phyloP scores from a whole-genome alignment of 2,329 filamentous ascomycete species.

The Fusarium sp. region DNA sequence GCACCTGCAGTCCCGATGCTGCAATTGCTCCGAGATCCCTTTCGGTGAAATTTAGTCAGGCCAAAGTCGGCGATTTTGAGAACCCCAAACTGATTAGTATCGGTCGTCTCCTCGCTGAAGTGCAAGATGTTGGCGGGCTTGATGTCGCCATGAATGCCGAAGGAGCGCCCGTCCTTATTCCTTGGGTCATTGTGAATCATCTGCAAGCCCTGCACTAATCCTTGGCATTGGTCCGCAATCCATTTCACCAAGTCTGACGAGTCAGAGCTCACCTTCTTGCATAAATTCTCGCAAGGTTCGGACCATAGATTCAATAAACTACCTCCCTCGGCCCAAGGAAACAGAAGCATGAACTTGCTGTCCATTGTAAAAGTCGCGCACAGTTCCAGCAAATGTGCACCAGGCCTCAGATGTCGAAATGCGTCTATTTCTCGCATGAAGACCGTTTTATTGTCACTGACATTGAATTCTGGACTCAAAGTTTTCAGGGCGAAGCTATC shows the following conservation, averaged over 20 bases:
- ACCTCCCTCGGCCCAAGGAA: background rate
- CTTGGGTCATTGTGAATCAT: background rate
- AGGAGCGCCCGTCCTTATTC: constrained; percentile 2
- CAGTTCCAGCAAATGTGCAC: background rate
- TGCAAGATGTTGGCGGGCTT: constrained; percentile 38
- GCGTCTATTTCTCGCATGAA: background rate
- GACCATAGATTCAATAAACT: background rate
- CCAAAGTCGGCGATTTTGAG: constrained; percentile 31
- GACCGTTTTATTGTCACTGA: background rate
- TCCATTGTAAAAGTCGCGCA: background rate
- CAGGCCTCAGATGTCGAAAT: background rate
- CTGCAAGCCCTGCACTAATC: background rate
- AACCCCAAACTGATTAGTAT: background rate
- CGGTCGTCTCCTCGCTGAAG: constrained; percentile 5
- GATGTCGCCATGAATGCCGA: constrained; percentile 35
- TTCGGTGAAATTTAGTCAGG: constrained; percentile 3
- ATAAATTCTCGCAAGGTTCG: too few relatives aligned
- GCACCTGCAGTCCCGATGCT: background rate
- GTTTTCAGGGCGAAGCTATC: background rate
- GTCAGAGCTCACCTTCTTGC: background rate
- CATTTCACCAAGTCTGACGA: background rate
- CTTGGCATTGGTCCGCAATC: background rate
- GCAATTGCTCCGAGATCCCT: background rate
- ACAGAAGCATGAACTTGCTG: background rate
- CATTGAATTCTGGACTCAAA: background rate